Evolutionary conservation across 805 yeast genomes (phyloP), one percentile per base, ranked within the genome.

Genomic region (Cyberlindnera japonica): DNA sequence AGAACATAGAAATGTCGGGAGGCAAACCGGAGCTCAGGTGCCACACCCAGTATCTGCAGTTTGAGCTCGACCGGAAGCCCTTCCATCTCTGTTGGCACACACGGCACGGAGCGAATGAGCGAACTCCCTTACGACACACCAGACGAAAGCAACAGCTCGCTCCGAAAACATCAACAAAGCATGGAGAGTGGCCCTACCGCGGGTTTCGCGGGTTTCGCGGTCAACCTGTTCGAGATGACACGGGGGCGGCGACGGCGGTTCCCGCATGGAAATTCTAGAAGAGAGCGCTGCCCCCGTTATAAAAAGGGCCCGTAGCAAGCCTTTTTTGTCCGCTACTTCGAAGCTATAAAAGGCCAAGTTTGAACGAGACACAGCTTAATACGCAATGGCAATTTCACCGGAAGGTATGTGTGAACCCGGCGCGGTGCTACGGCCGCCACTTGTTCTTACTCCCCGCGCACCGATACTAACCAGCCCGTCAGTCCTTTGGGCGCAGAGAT

Each of bases 401-500:
- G 51, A 47, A 40, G 41, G 48, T 45, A 23, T 14, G 35, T 22
- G 5, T n/a, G n/a, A n/a, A n/a, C n/a, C n/a, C n/a, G n/a, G n/a
- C n/a, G n/a, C n/a, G n/a, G n/a, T n/a, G n/a, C n/a, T n/a, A n/a
- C n/a, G n/a, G n/a, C n/a, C n/a, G n/a, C n/a, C n/a, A n/a, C n/a
- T n/a, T n/a, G n/a, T n/a, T n/a, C n/a, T n/a, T 17, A 15, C 14
- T 16, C 15, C 23, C 9, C 17, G 4, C 29, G 18, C 12, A 13
- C 25, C 21, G 19, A 15, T 3, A 35, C 36, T 35, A 35, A 39
- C 39, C 15, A 15, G 16, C 19, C 24, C 14, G n/a, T 15, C 32
- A 45, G 91, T 87, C 29, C 71, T 80, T 60, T 91, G 99, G 99
- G 98, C 99, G 11, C 99, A 91, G 71, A 86, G 99, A 66, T 88